phyloP scores from a whole-genome alignment of 805 yeast genomes.

The Saccharomycopsis selenospora region DNA sequence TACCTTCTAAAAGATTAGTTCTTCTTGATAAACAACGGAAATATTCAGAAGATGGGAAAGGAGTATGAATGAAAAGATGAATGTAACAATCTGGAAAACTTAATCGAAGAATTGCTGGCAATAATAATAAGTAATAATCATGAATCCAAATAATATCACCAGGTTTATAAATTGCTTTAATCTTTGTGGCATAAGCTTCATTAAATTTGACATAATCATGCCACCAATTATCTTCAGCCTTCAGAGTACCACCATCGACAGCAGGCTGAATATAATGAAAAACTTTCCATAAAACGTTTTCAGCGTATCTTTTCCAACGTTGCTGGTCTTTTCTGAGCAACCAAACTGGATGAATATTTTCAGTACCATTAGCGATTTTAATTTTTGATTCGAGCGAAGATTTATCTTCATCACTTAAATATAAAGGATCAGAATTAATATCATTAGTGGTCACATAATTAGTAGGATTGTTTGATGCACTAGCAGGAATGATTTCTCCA shows the following conservation, averaged over 20 bases:
- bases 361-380: constrained; percentile 38
- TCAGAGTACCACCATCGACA: constrained; percentile 39
- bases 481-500: constrained; percentile 55
- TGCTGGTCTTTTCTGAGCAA: constrained; percentile 67
- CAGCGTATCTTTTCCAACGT: constrained; percentile 87
- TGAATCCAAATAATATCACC: constrained; percentile 94
- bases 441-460: constrained; percentile 25
- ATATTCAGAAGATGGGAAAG: constrained; percentile 94
- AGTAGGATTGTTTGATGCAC: too few relatives aligned
- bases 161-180: constrained; percentile 63
- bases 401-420: constrained; percentile 51
- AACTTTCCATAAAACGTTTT: constrained; percentile 86
- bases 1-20: constrained; percentile 75
- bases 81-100: constrained; percentile 64
- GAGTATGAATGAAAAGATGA: constrained; percentile 77
- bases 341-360: constrained; percentile 81
- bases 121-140: constrained; percentile 73
- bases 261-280: constrained; percentile 87
- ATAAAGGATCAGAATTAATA: constrained; percentile 53
- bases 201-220: constrained; percentile 84
- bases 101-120: constrained; percentile 81
- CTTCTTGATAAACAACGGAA: constrained; percentile 85
- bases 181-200: constrained; percentile 79
- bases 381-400: constrained; percentile 41
- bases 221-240: constrained; percentile 72